Evolutionary conservation across 495 filamentous ascomycete species (phyloP).

Genomic region (Staphylotrichum longicolle): DNA sequence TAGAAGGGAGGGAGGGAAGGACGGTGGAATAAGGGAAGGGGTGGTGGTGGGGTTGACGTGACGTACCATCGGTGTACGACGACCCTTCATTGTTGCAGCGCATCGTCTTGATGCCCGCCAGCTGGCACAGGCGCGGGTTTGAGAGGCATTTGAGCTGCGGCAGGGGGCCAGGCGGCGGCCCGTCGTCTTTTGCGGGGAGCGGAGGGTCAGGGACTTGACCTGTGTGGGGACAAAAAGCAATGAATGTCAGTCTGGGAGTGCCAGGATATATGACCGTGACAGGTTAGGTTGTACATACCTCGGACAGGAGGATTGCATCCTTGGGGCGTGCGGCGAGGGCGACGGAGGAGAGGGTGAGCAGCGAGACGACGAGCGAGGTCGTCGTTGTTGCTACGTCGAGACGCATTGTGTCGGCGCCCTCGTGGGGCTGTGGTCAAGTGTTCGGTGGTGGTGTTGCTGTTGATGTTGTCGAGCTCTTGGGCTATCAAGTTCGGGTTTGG

Average conservation of each 20-base stretch:
- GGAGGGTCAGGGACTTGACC: conserved; percentile 76
- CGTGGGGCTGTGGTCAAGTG: neutral
- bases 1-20: no score
- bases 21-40: no score
- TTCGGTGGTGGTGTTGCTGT: neutral
- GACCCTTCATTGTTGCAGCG: conserved; percentile 82
- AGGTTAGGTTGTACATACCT: conserved; percentile 13
- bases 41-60: conserved; percentile 11
- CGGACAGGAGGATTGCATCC: conserved; percentile 34
- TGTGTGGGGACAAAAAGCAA: neutral
- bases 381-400: neutral
- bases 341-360: conserved; percentile 5
- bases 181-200: conserved; percentile 56
- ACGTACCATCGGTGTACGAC: conserved; percentile 49
- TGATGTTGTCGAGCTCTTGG: neutral
- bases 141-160: conserved; percentile 84
- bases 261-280: neutral
- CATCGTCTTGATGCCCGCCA: conserved; percentile 75
- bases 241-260: neutral
- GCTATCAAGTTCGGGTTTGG: no score
- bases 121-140: conserved; percentile 54
- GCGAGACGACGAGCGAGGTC: conserved; percentile 6
- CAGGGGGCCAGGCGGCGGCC: conserved; percentile 72
- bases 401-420: conserved; percentile 13
- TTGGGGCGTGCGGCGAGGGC: conserved; percentile 22